Conservation (phyloP, 495 filamentous ascomycete species). For the Talaromyces thailandensis region DNA sequence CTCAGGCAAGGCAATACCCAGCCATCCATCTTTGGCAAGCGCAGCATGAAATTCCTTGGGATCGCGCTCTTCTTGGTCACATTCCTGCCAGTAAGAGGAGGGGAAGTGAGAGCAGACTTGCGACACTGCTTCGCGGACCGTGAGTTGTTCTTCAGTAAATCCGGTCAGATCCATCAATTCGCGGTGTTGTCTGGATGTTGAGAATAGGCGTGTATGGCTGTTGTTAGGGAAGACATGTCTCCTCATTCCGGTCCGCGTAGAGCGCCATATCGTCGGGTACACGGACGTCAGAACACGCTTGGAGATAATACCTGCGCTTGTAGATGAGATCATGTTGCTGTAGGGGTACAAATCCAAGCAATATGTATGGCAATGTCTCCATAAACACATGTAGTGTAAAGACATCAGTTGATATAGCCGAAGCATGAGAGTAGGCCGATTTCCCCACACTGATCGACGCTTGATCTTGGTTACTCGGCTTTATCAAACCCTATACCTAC, state of each 20-base stretch:
- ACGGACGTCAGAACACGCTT: background rate
- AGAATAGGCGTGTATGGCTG: conserved; percentile 11
- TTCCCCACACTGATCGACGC: background rate
- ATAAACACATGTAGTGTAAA: no score
- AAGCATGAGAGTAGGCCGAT: background rate
- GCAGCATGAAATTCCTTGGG: conserved; percentile 67
- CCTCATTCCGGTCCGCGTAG: background rate
- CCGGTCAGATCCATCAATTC: conserved; percentile 61
- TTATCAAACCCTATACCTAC: no score
- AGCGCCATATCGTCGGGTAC: background rate
- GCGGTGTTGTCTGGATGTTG: conserved; percentile 16
- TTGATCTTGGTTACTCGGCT: background rate
- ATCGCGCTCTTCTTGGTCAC: conserved; percentile 57
- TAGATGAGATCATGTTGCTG: background rate
- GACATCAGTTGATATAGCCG: no score
- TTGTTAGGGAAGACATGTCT: background rate
- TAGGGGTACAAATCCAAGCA: no score
- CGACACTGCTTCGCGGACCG: conserved; percentile 59
- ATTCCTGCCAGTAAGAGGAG: conserved; percentile 60
- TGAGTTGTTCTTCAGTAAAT: conserved; percentile 63
- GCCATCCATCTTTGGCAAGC: conserved; percentile 71
- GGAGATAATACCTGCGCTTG: background rate
- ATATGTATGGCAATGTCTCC: no score
- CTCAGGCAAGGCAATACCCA: conserved; percentile 70
- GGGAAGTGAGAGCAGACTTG: conserved; percentile 60